Evolutionary conservation across 768 basidiomycete genomes (phyloP).

Genomic region (Rhizopogon roseolus): DNA sequence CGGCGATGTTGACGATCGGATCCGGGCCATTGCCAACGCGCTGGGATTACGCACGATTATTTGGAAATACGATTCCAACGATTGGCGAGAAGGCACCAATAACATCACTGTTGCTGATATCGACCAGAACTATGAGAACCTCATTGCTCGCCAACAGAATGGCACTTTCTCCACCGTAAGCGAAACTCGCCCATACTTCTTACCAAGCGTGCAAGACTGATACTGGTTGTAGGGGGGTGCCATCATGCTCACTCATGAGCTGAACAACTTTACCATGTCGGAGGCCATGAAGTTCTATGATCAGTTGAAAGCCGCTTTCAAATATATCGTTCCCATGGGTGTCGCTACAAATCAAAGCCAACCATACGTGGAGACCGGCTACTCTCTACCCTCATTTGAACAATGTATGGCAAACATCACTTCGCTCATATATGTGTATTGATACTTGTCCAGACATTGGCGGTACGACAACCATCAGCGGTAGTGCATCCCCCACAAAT

Average conservation of each 20-base stretch:
- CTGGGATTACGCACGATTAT: conserved; percentile 69
- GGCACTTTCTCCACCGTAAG: conserved; percentile 38
- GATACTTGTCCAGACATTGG: conserved; percentile 13
- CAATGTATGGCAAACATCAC: conserved; percentile 34
- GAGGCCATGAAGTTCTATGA: conserved; percentile 50
- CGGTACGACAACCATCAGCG: conserved; percentile 19
- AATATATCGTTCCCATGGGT: conserved; percentile 47
- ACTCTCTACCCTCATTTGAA: conserved; percentile 37
- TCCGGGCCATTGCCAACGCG: conserved; percentile 62
- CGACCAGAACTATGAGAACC: conserved; percentile 46
- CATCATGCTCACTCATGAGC: conserved; percentile 54
- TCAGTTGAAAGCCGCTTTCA: conserved; percentile 39
- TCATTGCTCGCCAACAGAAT: conserved; percentile 42
- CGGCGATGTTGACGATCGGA: conserved; percentile 71
- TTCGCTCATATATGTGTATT: neutral
- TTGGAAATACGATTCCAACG: conserved; percentile 68
- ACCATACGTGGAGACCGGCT: conserved; percentile 47
- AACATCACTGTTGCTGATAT: conserved; percentile 40
- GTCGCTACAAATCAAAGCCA: conserved; percentile 46
- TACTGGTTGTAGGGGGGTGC: conserved; percentile 34
- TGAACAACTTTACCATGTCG: conserved; percentile 59
- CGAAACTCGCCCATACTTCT: neutral
- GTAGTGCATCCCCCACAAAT: neutral
- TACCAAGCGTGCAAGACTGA: neutral
- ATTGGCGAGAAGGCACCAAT: conserved; percentile 62